Conservation (phyloP, 176 grass and related monocot species). For the Tillandsia leiboldiana region DNA sequence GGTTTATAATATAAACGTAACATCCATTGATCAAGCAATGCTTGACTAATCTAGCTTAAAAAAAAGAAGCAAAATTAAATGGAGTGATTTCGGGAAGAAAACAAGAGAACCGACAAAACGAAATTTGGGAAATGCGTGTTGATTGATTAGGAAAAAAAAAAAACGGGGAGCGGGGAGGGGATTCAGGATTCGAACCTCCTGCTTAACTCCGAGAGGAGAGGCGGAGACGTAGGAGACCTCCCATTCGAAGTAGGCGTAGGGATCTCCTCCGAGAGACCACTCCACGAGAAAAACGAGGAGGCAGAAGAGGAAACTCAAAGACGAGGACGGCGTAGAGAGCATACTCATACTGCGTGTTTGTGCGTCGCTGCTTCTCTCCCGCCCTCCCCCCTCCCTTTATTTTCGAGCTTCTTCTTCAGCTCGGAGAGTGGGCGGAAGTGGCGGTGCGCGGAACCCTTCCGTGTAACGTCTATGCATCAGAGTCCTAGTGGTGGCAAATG, state of each 20-base stretch:
- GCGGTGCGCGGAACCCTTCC: too few species aligned
- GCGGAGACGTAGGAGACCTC: conserved; percentile 62
- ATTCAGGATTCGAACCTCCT: conserved; percentile 34
- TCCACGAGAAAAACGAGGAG: conserved; percentile 11
- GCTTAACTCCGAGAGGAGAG: conserved; percentile 61
- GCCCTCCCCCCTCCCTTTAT: not conserved
- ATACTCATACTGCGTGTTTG: not conserved
- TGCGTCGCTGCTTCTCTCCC: conserved; percentile 1
- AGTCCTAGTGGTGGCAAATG: too few species aligned
- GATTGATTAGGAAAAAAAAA: not conserved
- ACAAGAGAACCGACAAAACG: conserved; percentile 4
- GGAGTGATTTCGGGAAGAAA: not conserved
- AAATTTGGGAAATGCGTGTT: not conserved
- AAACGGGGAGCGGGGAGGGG: not conserved
- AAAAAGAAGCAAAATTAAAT: not conserved
- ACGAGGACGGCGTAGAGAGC: conserved; percentile 3
- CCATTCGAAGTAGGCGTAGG: conserved; percentile 88
- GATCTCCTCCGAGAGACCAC: conserved; percentile 43
- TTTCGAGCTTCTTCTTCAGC: too few species aligned
- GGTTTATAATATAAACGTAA: not conserved
- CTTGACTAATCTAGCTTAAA: not conserved
- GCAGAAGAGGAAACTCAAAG: conserved; percentile 13
- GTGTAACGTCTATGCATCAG: too few species aligned
- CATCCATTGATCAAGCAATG: not conserved
- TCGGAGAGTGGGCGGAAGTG: too few species aligned